A percentile compares a stretch with the other conserved stretches of the same genome.
These are phyloP conservation scores for Penicillium sp. DNA, from an alignment of 2,329 filamentous ascomycete species.

Conservation along the genomic window DNA sequence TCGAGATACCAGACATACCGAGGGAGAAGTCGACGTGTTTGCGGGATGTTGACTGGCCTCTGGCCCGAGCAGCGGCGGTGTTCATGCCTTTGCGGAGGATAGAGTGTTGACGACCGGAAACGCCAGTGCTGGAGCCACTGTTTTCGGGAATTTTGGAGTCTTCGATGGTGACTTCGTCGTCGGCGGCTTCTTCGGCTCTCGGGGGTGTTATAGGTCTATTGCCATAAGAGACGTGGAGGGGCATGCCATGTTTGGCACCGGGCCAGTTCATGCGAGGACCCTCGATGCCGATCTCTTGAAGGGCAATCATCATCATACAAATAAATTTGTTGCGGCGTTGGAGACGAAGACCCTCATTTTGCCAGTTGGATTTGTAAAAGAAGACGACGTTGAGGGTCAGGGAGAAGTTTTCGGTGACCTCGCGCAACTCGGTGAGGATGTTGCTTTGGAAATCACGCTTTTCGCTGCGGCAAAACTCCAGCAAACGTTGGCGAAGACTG, in stretches of 20 bases:
- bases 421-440: constrained; percentile 79
- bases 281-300: constrained; percentile 81
- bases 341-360: constrained; percentile 88
- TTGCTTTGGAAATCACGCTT: constrained; percentile 87
- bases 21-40: constrained; percentile 70
- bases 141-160: constrained; percentile 28
- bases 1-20: constrained; percentile 60
- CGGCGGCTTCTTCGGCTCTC: constrained; percentile 45
- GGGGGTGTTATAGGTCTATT: constrained; percentile 45
- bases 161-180: constrained; percentile 31
- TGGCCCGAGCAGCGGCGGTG: constrained; percentile 45
- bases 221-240: constrained; percentile 60
- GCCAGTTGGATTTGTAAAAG: constrained; percentile 97
- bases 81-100: constrained; percentile 55
- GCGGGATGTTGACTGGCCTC: constrained; percentile 59
- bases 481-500: constrained; percentile 71
- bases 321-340: constrained; percentile 93
- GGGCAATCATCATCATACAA: constrained; percentile 81
- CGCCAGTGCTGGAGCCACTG: constrained; percentile 29
- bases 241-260: constrained; percentile 64
- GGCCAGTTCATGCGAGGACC: constrained; percentile 72
- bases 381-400: constrained; percentile 90
- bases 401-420: constrained; percentile 77
- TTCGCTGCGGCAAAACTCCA: constrained; percentile 78
- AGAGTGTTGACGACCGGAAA: constrained; percentile 43